These are phyloP conservation scores for Lolium rigidum DNA, from an alignment of 176 grass and related monocot genomes.

Conservation along the genomic window DNA sequence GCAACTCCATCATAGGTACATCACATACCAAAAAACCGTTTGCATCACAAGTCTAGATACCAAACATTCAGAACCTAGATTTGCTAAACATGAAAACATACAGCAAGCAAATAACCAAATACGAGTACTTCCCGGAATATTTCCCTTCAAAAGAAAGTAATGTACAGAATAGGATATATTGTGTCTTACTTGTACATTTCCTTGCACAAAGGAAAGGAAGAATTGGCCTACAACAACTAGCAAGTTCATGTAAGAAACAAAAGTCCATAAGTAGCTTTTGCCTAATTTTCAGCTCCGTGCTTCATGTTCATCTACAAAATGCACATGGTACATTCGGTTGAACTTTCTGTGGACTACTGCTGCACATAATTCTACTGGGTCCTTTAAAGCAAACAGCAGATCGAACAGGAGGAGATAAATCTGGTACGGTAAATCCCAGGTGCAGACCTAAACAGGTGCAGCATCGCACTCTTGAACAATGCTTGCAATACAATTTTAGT, in stretches of 20 bases:
- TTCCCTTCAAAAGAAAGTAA: neutral
- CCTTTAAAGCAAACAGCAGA: neutral
- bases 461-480: too few relatives aligned
- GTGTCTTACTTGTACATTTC: neutral
- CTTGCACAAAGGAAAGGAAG: neutral
- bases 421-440: neutral
- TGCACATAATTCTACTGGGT: neutral
- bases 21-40: neutral
- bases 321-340: neutral
- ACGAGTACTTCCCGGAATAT: neutral
- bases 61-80: neutral
- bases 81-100: neutral
- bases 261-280: neutral
- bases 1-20: neutral
- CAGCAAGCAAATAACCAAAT: neutral
- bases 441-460: neutral
- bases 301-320: neutral
- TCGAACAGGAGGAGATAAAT: neutral
- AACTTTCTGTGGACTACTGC: neutral
- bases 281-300: neutral
- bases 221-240: neutral
- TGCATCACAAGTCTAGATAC: neutral
- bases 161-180: neutral
- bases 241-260: neutral
- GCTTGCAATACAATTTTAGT: too few relatives aligned